Conservation (phyloP, 139 green algal species). For the Coelastrella sp. region DNA sequence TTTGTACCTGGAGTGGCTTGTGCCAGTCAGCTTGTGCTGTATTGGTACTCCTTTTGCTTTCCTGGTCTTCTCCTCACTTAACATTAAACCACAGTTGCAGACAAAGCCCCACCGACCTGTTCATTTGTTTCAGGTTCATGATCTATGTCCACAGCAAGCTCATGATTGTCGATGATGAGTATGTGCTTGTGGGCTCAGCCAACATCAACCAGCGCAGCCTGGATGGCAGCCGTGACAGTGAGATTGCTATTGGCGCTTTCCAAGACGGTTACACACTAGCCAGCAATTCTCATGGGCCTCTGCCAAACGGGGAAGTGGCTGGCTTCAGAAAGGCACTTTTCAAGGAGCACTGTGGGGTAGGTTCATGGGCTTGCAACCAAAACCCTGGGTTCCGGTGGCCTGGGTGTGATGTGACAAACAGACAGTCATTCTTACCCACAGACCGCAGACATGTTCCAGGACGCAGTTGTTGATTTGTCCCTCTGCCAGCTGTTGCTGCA, state of each 20-base stretch:
- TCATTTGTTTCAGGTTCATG: slow-evolving; percentile 57
- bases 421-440: background rate
- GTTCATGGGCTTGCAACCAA: background rate
- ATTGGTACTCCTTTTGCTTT: no score
- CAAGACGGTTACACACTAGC: slow-evolving; percentile 52
- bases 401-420: no score
- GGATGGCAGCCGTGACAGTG: slow-evolving; percentile 70
- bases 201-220: slow-evolving; percentile 81
- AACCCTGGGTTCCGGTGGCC: background rate
- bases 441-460: background rate
- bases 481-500: background rate
- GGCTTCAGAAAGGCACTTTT: slow-evolving; percentile 67
- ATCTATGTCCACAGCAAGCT: slow-evolving; percentile 75
- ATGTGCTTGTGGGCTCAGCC: slow-evolving; percentile 68
- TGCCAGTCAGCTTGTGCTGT: no score
- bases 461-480: background rate
- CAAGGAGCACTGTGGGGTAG: slow-evolving; percentile 55
- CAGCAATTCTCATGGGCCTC: background rate
- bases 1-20: no score
- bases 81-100: background rate
- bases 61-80: no score
- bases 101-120: background rate
- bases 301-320: slow-evolving; percentile 52
- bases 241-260: slow-evolving; percentile 66
- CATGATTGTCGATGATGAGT: slow-evolving; percentile 72